Evolutionary conservation across 257 asterid species (phyloP).

Genomic region (Fraxinus cuspidata): DNA sequence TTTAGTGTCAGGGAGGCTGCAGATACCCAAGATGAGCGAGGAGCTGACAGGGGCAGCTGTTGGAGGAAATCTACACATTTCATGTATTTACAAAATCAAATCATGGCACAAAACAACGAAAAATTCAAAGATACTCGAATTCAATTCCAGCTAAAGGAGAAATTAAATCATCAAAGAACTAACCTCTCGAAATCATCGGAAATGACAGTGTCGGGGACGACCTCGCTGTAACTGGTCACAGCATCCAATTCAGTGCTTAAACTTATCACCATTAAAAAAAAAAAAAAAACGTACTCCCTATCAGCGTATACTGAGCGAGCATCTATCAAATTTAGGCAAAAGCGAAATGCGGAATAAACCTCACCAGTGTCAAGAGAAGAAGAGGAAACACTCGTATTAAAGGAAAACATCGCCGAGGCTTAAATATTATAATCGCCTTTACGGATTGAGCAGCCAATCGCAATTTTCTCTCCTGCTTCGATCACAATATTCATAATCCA

Average conservation of each 20-base stretch:
- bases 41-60: conserved; percentile 98
- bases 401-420: too few relatives aligned
- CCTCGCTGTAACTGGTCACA: conserved; percentile 73
- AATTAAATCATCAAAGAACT: background rate
- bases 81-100: conserved; percentile 11
- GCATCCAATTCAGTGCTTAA: conserved; percentile 79
- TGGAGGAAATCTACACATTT: conserved; percentile 75
- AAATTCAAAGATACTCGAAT: background rate
- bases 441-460: too few relatives aligned
- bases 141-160: background rate
- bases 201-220: conserved; percentile 89
- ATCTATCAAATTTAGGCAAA: too few relatives aligned
- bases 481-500: too few relatives aligned
- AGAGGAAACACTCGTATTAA: too few relatives aligned
- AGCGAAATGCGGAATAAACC: too few relatives aligned
- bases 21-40: conserved; percentile 78
- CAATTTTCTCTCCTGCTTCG: too few relatives aligned
- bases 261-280: conserved; percentile 40
- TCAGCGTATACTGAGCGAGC: background rate
- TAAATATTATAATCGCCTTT: too few relatives aligned
- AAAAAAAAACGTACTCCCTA: too few relatives aligned
- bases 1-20: conserved; percentile 88
- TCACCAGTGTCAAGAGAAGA: too few relatives aligned
- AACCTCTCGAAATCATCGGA: conserved; percentile 93
- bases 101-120: background rate